Conservation (phyloP, 192 early-diverging fungal species). For the Chytriomyces sp. region DNA sequence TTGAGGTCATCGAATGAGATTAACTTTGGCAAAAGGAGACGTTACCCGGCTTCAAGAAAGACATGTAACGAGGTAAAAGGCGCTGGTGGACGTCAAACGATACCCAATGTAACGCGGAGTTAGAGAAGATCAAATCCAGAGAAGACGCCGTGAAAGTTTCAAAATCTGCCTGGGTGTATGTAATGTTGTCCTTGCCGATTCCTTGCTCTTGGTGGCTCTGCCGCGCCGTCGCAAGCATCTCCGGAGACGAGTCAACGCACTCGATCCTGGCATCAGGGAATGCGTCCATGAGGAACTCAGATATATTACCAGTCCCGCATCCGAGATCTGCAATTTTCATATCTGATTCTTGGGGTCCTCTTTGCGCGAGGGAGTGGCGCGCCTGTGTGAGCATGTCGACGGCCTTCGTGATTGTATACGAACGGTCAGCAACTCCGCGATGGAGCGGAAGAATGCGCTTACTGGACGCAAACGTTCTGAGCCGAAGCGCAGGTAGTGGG, state of each 20-base stretch:
- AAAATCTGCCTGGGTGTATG: slow-evolving; percentile 10
- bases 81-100: slow-evolving; percentile 19
- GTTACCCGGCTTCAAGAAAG: not conserved
- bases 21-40: not conserved
- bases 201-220: not conserved
- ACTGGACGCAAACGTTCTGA: slow-evolving; percentile 1
- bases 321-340: not conserved
- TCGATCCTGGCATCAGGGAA: not conserved
- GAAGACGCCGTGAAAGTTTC: not conserved
- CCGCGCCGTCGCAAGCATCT: slow-evolving; percentile 9
- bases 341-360: not conserved
- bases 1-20: not conserved
- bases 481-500: slow-evolving; percentile 6
- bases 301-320: slow-evolving; percentile 5
- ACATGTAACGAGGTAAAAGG: slow-evolving; percentile 5
- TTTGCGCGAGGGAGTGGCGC: not conserved
- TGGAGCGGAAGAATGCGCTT: not conserved
- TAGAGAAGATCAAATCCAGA: slow-evolving; percentile 14
- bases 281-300: not conserved
- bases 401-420: not conserved
- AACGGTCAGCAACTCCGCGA: too few species aligned
- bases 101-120: slow-evolving; percentile 22
- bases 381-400: slow-evolving; percentile 3
- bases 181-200: not conserved
- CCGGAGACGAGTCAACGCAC: slow-evolving; percentile 10